Evolutionary conservation across 371 early-diverging fungal genomes (phyloP).

Genomic region (Choanephora cucurbitarum): DNA sequence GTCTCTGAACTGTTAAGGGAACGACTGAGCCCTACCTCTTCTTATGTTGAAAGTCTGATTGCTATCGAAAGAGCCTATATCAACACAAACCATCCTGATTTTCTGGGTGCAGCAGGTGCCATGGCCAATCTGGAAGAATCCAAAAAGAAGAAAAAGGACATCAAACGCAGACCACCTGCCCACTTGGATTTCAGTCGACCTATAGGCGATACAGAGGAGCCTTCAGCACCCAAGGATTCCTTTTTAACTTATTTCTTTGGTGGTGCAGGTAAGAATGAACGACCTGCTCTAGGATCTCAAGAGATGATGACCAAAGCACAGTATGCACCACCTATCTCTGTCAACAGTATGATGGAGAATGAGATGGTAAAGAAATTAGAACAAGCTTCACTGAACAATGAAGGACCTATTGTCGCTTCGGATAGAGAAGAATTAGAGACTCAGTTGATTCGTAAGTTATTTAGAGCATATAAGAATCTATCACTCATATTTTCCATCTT

Average conservation of each 20-base stretch:
- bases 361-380: constrained; percentile 13
- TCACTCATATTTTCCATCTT: too few relatives aligned
- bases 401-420: constrained; percentile 21
- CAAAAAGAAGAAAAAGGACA: constrained; percentile 39
- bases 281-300: constrained; percentile 11
- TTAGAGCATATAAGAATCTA: neutral
- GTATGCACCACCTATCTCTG: constrained; percentile 5
- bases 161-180: constrained; percentile 28
- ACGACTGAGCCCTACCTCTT: constrained; percentile 68
- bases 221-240: constrained; percentile 23
- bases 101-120: constrained; percentile 79
- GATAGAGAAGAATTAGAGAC: constrained; percentile 84
- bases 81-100: constrained; percentile 93
- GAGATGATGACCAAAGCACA: neutral
- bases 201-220: constrained; percentile 12
- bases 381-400: neutral
- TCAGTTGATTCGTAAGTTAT: constrained; percentile 72
- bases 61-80: constrained; percentile 88
- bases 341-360: neutral
- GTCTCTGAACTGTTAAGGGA: constrained; percentile 83
- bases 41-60: constrained; percentile 81
- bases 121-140: constrained; percentile 55
- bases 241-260: constrained; percentile 77
- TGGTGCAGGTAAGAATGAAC: constrained; percentile 6
- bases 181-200: neutral